Evolutionary conservation across 2,329 filamentous ascomycete species (phyloP), one percentile per base, ranked within the genome.

Genomic region (Aplosporella prunicola): DNA sequence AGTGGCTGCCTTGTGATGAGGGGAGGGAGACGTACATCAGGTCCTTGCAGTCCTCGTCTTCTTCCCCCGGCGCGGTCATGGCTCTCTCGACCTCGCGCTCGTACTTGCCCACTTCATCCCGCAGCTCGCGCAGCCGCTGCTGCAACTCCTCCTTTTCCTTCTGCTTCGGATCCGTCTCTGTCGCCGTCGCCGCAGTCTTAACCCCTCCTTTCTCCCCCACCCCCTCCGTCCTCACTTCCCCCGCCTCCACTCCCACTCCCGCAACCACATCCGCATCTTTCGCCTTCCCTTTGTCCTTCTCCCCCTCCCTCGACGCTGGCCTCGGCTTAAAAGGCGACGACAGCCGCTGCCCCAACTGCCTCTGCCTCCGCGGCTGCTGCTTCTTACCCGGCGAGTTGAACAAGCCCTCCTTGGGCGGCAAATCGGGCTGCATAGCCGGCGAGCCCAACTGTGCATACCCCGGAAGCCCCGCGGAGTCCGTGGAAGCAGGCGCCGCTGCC

Each of bases 71-170:
- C 29, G 26, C 47, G 45, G n/a, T 50, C 42, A 40, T 53, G 48
- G 26, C 54, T 43, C 33, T 51, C 47, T 15, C 29, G 24, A 60
- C 50, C 38, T 53, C 53, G 9, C 50, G 45, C 3, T 46, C 43
- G 22, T 51, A 57, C 35, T 42, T 47, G 16, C 46, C 47, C 8
- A 61, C 47, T 11, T 61, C 53, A 11, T 50, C 43, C 39, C 61
- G 51, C 15, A 62, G 36, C 3, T 51, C 45, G 30, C 51, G 36
- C 20, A 60, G 13, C 37, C 56, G 49, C n/a, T 47, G 46, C 31
- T 49, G 37, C 2, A 61, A 43, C 18, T 35, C 44, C 14, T 48
- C 48, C 32, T 49, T 58, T 32, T 60, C 54, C 27, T 48, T 52
- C 22, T 25, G 32, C 9, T 27, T 40, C 13, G 32, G 33, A 20